Base-by-base conservation (phyloP, 2,329 filamentous ascomycete genomes). In the Aspergillus fijiensis region DNA sequence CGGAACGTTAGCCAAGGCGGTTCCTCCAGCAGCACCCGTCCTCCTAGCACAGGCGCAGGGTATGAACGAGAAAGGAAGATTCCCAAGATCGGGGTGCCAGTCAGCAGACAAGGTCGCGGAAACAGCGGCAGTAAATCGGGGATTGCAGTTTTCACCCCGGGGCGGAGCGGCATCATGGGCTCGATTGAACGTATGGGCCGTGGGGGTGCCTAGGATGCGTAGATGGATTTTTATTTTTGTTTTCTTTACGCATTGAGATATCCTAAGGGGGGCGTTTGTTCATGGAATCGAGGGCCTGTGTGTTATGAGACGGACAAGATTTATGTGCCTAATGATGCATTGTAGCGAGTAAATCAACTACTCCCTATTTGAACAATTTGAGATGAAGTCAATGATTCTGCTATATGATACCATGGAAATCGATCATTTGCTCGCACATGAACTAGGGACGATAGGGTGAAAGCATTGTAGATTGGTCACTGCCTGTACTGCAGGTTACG, bases 141-240 rank as follows among this genome's bases (percentile, higher is more conserved):
- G 2, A 76, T 76, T 61, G 73, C 73, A 14, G 70, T 74, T 27
- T 71, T 72, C 45, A 72, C 72, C 1, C 74, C 76, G 9, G 77
- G 79, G 14, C 83, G 90, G 69, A 91, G 89, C 70, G 87, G 89
- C 59, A 89, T 95, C 70, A 88, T 96, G 88, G 89, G 84, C 68
- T 92, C 89, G 19, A 95, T 96, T 73, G 91, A 96, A 81, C 87
- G 88, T 77, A 96, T 96, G 92, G 91, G 91, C 10, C 87, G 82
- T 29, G 72, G 72, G 45, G 70, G 70, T 57, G 65, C 60, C 19
- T 72, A 54, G n/a, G 14, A 31, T 56, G 21, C 42, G 29, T 14
- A 56, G 25, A 42, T 55, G 33, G 9, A 4, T 33, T 58, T 51
- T 35, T 35, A 25, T 27, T 49, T 52, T 45, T 31, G 27, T 53